Base-by-base conservation (phyloP, 2,329 filamentous ascomycete species). In the Xylogone sp. region DNA sequence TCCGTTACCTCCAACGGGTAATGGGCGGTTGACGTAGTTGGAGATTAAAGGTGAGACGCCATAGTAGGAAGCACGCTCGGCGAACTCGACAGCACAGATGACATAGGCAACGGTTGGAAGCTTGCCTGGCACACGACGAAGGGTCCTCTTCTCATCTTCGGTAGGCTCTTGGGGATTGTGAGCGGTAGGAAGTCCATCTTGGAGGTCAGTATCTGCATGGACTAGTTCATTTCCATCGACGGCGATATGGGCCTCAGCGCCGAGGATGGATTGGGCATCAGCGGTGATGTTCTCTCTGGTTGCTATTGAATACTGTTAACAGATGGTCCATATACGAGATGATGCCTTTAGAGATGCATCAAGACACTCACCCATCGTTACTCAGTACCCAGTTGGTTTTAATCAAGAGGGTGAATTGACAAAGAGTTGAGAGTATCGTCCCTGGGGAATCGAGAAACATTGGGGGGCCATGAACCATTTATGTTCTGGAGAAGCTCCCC, bases 11-110 rank as follows among this genome's bases (percentile, higher is more conserved):
- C 72, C 75, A 2, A 64, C 55, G 1, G 83, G 83, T 3, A 87
- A 62, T 3, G 78, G 76, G 9, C 78, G 77, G 58, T 86, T 79
- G 60, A 87, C 76, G 59, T 78, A 87, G 63, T 87, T 87, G 55
- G 72, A 73, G 63, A 83, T 82, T 7, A 61, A 67, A 0, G 75
- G 77, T 43, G 81, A 78, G 3, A 83, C 84, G 50, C 87, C 87
- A 63, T 90, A 90, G 78, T 89, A 91, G 13, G 83, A 86, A 70
- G 88, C 89, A 46, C 87, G 83, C 71, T 91, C 87, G 71, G 84
- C 88, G 51, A 89, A 72, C 69, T 91, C 87, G 53, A 87, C 81
- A 55, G 89, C 83, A 45, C 84, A 86, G 53, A 91, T 81, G 21
- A 82, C 84, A 70, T 83, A 90, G 52, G 85, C 79, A 50, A 76